Evolutionary conservation across 2,329 filamentous ascomycete genomes (phyloP).

Genomic region (Mycosphaerella sp.): DNA sequence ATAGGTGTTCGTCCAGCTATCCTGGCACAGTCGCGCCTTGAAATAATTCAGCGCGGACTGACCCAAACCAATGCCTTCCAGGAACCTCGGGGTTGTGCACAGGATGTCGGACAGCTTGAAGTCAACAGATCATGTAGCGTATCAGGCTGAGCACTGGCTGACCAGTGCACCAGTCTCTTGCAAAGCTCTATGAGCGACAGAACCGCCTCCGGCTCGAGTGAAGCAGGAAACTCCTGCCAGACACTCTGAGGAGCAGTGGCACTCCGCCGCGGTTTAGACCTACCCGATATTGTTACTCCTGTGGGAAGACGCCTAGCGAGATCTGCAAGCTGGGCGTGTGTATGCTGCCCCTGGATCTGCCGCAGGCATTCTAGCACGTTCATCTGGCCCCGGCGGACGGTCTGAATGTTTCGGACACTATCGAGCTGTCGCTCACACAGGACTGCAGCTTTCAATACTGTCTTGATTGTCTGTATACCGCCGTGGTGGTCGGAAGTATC

Average conservation of each 20-base stretch:
- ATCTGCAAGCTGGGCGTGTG: neutral
- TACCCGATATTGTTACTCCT: neutral
- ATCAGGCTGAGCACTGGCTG: neutral
- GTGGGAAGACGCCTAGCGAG: neutral
- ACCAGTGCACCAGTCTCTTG: neutral
- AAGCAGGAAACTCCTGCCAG: neutral
- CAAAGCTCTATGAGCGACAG: neutral
- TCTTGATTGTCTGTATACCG: neutral
- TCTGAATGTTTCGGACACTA: neutral
- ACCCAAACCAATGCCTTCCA: neutral
- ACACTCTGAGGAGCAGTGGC: neutral
- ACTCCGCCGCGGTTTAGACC: neutral
- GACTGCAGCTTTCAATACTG: neutral
- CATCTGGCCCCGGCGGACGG: neutral
- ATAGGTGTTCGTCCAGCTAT: neutral
- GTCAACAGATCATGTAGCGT: neutral
- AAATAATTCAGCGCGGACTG: neutral
- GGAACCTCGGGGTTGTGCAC: neutral
- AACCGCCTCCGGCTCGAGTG: neutral
- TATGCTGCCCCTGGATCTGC: neutral
- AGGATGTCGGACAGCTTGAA: neutral
- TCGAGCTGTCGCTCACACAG: neutral
- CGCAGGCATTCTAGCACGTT: neutral
- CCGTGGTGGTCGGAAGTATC: neutral
- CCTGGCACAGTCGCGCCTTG: neutral